These are phyloP conservation scores for Aspergillus quadrilineatus DNA, from an alignment of 2,329 filamentous ascomycete species.

Conservation along the genomic window DNA sequence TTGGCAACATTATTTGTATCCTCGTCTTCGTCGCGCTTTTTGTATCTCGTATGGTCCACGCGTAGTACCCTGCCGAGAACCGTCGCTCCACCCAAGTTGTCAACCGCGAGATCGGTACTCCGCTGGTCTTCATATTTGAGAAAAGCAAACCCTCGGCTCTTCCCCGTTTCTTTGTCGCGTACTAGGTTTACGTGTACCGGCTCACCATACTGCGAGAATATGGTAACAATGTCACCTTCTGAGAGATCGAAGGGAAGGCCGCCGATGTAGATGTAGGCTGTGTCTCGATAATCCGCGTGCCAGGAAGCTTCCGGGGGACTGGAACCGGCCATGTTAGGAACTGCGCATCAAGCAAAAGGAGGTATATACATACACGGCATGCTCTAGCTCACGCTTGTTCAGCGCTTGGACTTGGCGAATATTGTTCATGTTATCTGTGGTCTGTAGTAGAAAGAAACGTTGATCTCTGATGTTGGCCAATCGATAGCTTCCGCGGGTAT, in stretches of 20 bases:
- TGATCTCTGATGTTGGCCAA: background rate
- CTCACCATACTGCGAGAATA: conserved; percentile 96
- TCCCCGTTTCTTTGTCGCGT: conserved; percentile 94
- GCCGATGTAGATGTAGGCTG: conserved; percentile 94
- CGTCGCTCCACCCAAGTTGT: conserved; percentile 86
- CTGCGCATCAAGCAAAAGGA: background rate
- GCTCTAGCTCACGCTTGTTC: conserved; percentile 91
- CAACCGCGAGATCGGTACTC: conserved; percentile 91
- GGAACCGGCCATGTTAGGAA: conserved; percentile 13
- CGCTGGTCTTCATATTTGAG: conserved; percentile 98
- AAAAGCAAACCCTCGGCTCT: conserved; percentile 91
- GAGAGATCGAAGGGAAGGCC: conserved; percentile 88
- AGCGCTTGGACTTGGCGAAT: conserved; percentile 89
- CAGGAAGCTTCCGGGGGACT: conserved; percentile 85
- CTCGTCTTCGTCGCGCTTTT: conserved; percentile 71
- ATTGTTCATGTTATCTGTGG: conserved; percentile 74
- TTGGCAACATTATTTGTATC: conserved; percentile 51
- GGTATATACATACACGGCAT: conserved; percentile 66
- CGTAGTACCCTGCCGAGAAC: conserved; percentile 76
- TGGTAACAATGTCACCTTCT: conserved; percentile 92
- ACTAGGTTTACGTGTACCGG: conserved; percentile 89
- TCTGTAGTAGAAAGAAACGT: background rate
- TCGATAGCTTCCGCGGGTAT: background rate
- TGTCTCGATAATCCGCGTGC: conserved; percentile 97
- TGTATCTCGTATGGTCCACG: conserved; percentile 93